Base-by-base conservation (phyloP, 768 basidiomycete species). In the Pleurotus sapidus region DNA sequence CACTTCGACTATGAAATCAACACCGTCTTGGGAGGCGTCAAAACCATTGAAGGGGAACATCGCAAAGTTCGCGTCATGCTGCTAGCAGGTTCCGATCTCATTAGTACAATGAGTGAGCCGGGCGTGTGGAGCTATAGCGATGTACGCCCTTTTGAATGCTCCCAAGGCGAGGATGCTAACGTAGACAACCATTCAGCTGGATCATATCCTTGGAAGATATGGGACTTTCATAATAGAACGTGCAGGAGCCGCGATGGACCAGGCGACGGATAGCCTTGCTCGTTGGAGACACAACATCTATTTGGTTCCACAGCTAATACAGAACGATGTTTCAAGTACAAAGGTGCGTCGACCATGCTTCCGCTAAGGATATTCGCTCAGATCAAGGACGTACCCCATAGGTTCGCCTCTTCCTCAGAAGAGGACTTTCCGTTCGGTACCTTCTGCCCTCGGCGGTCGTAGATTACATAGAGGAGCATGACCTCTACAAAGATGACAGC, bases 1-100 rank as follows among this genome's bases (percentile, higher is more conserved):
- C 97, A 99, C 68, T 95, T 98, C 68, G 91, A 98, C 68, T 82
- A 94, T 67, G 89, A 96, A 75, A 86, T 99, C 67, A 99, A 99
- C 73, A 86, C 82, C 5, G 78, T 87, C 39, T 75, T 88, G 20
- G 93, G 94, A 4, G 96, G 95, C 46, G 84, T 93, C 27, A 74
- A 77, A 20, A 86, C 86, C 3, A 80, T 83, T 62, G 87, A 88
- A 68, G 88, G 90, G 51, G 83, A 92, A 75, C 83, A 81, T 64
- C 83, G 88, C 60, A 76, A 81, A 67, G 87, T 91, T 61, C 87
- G 87, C 60, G 81, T 98, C 62, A 92, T 98, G 89, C 84, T 99
- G 42, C 84, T 99, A 55, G 97, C 97, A 4, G 97, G 97, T n/a
- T 95, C 92, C 9, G 97, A 99, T 74, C 79, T 99, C 64, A 98